Evolutionary conservation across 805 yeast genomes (phyloP).

Genomic region (Kazachstania bromeliacearum): DNA sequence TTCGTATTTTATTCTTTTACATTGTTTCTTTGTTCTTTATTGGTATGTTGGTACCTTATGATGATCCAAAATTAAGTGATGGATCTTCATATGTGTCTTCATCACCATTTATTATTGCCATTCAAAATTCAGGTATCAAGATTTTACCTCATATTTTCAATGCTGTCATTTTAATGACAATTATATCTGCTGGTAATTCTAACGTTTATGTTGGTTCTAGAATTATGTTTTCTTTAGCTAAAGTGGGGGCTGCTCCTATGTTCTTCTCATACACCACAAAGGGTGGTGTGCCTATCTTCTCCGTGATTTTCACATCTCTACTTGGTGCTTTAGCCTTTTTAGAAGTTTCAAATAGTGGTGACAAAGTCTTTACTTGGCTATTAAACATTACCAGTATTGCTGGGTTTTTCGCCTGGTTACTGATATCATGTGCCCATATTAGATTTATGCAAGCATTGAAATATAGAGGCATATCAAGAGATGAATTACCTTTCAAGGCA

Average conservation of each 20-base stretch:
- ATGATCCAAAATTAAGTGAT: conserved; percentile 43
- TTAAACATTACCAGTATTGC: conserved; percentile 69
- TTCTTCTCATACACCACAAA: conserved; percentile 40
- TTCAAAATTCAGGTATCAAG: conserved; percentile 55
- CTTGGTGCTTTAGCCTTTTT: conserved; percentile 61
- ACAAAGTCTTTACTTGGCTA: conserved; percentile 60
- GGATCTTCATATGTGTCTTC: conserved; percentile 37
- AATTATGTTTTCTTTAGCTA: conserved; percentile 56
- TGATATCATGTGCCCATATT: conserved; percentile 54
- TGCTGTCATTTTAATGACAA: conserved; percentile 56
- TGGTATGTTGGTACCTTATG: conserved; percentile 60
- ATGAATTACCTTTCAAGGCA: conserved; percentile 68
- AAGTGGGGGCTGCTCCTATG: conserved; percentile 47
- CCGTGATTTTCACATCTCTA: conserved; percentile 47
- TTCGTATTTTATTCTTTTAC: conserved; percentile 59
- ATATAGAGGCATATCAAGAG: conserved; percentile 54
- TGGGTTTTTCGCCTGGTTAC: conserved; percentile 65
- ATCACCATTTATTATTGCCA: conserved; percentile 69
- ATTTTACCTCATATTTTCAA: conserved; percentile 62
- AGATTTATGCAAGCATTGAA: conserved; percentile 61
- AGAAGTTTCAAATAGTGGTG: conserved; percentile 43
- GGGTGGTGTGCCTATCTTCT: conserved; percentile 51
- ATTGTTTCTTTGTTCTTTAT: conserved; percentile 56
- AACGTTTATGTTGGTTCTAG: conserved; percentile 66
- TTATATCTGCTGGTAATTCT: conserved; percentile 74